Evolutionary conservation across 2,329 filamentous ascomycete species (phyloP), one percentile per base, ranked within the genome.

Genomic region (Colletotrichum falcatum): DNA sequence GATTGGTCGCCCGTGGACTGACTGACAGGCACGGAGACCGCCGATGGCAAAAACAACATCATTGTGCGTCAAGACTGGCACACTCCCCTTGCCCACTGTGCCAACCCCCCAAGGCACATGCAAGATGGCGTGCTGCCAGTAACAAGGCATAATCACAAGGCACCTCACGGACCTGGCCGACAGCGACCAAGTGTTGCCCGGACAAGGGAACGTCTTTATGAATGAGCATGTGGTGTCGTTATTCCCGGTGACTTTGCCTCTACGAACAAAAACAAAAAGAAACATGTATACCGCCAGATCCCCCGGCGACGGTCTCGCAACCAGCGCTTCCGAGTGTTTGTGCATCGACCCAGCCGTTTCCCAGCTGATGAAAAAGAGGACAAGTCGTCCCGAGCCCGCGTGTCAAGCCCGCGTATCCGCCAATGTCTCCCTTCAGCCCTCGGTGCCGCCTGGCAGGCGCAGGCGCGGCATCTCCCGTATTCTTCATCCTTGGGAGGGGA

Each of bases 221-320:
- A 67, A 46, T 39, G 48, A 67, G 53, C 67, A 70, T 70, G 23
- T 67, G 51, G 51, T 58, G 23, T 70, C 67, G 58, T 62, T 66
- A 67, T 70, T 59, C 44, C 58, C 59, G 30, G 58, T 44, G 37
- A 56, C 53, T 67, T 58, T 70, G 46, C 58, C 64, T 64, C 63
- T 59, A 61, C 64, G 49, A 30, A 44, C 7, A 44, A 42, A 42
- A 39, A 37, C 4, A 12, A 37, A 16, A 39, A 18, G 5, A 42
- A 46, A 46, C 44, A 60, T 61, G 62, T 66, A 49, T 66, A 48
- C 62, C 62, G 54, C 54, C 62, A 39, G 16, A n/a, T 26, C 37
- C 35, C 46, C 7, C 33, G 37, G 28, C 23, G 49, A 61, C 59
- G 61, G 48, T 28, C 39, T 60, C 26, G 23, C 16, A 53, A 53